These are phyloP conservation scores for Phylloporus sp. DNA, from an alignment of 768 basidiomycete species.

Conservation along the genomic window DNA sequence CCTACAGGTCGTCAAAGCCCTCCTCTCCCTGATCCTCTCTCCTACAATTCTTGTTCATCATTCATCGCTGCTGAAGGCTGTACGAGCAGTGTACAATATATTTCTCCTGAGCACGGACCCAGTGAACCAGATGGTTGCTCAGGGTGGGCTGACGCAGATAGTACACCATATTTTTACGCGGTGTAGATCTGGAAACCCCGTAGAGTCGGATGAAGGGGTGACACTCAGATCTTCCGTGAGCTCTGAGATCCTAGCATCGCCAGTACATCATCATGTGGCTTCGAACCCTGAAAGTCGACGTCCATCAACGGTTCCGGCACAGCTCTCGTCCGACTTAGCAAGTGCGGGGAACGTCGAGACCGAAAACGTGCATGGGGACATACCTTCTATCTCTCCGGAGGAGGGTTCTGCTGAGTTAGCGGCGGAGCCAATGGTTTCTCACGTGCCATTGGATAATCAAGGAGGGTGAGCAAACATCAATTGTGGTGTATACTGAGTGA, in stretches of 20 bases:
- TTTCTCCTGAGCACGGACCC: conserved; percentile 88
- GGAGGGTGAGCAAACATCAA: conserved; percentile 17
- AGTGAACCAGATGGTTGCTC: conserved; percentile 96
- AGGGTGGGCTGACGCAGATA: conserved; percentile 97
- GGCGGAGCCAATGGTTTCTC: background rate
- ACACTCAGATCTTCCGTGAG: conserved; percentile 18
- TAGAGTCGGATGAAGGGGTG: conserved; percentile 16
- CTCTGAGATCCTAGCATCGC: conserved; percentile 19
- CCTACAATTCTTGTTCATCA: conserved; percentile 88
- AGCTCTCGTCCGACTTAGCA: background rate
- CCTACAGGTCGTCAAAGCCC: conserved; percentile 93
- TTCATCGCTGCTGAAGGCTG: conserved; percentile 91
- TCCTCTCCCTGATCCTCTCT: conserved; percentile 86
- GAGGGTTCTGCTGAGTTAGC: conserved; percentile 1
- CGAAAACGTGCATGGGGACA: conserved; percentile 1
- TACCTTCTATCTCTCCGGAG: background rate
- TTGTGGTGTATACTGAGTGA: background rate
- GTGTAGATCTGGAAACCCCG: conserved; percentile 43
- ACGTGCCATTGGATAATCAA: conserved; percentile 2
- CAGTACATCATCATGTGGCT: conserved; percentile 1
- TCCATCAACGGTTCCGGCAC: conserved; percentile 7
- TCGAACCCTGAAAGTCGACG: conserved; percentile 9
- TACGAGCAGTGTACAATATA: conserved; percentile 97
- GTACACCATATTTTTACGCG: conserved; percentile 94
- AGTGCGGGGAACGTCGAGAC: background rate